A percentile compares a stretch with the other conserved stretches of the same genome.
Evolutionary conservation across 305 asterid genomes (phyloP).

Genomic region (Nicotiana rustica): DNA sequence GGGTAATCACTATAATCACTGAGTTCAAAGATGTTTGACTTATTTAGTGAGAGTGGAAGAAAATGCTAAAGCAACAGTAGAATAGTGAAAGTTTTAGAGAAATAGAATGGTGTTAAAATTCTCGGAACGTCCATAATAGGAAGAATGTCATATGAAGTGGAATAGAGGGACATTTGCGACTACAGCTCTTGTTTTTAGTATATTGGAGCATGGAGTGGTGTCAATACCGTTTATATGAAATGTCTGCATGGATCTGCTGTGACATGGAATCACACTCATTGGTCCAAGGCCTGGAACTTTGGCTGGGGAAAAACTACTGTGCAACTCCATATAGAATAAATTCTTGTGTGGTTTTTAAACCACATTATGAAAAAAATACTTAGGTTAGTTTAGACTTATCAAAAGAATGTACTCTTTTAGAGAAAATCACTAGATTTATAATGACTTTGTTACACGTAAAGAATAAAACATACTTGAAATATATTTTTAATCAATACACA

Average conservation of each 20-base stretch:
- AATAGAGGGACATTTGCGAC: not conserved
- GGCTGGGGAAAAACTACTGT: not conserved
- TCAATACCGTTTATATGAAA: not conserved
- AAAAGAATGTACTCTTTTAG: not conserved
- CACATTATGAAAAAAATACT: not conserved
- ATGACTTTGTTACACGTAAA: not conserved
- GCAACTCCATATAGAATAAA: not conserved
- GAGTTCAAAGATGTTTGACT: not conserved
- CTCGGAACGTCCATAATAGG: not conserved
- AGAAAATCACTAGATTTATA: conserved; percentile 22
- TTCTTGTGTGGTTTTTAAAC: not conserved
- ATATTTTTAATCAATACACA: not conserved
- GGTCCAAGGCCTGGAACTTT: conserved; percentile 2
- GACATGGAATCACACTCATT: not conserved
- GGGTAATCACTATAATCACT: not conserved
- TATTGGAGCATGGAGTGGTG: not conserved
- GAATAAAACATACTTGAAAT: not conserved
- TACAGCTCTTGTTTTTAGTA: not conserved
- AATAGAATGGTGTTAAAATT: not conserved
- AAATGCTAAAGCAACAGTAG: not conserved
- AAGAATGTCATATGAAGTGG: conserved; percentile 18
- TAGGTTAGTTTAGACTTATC: conserved; percentile 9
- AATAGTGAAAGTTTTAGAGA: not conserved
- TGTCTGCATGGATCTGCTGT: not conserved
- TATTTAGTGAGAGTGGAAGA: not conserved